Conservation (phyloP, 345 rosid genomes). For the Brassica carinata region DNA sequence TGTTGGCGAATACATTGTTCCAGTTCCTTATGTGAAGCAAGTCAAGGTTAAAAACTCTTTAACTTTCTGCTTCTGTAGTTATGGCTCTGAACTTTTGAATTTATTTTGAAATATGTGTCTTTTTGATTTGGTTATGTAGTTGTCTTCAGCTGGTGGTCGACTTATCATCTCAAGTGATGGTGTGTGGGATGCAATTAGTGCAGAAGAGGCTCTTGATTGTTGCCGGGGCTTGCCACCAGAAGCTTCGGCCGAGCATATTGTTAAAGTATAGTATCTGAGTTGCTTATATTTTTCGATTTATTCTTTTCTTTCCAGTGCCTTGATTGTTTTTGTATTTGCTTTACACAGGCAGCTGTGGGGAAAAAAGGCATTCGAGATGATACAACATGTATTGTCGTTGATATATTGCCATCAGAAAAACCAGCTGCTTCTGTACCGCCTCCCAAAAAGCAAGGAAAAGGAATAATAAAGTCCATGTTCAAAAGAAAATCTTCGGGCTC, state of each 20-base stretch:
- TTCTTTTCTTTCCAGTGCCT: conserved; percentile 4
- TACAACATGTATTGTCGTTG: conserved; percentile 96
- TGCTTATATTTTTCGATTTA: not conserved
- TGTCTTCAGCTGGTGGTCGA: conserved; percentile 91
- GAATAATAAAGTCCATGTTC: conserved; percentile 87
- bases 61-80: not conserved
- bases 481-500: conserved; percentile 74
- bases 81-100: not conserved
- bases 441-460: conserved; percentile 76
- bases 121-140: conserved; percentile 50
- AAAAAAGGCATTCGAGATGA: conserved; percentile 94
- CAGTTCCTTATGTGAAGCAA: conserved; percentile 98
- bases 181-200: conserved; percentile 94
- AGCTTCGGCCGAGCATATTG: conserved; percentile 90
- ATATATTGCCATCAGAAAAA: conserved; percentile 81
- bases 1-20: conserved; percentile 96
- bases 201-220: conserved; percentile 83
- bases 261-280: conserved; percentile 57
- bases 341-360: conserved; percentile 78
- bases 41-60: conserved; percentile 64
- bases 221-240: conserved; percentile 91
- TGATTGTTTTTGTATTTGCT: conserved; percentile 23
- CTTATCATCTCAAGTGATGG: conserved; percentile 95
- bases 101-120: not conserved
- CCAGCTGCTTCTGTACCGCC: conserved; percentile 67